Percentiles rank a stretch among this genome's conserved stretches.
Evolutionary conservation across 768 basidiomycete genomes (phyloP).

Genomic region (Tulasnella sp.): DNA sequence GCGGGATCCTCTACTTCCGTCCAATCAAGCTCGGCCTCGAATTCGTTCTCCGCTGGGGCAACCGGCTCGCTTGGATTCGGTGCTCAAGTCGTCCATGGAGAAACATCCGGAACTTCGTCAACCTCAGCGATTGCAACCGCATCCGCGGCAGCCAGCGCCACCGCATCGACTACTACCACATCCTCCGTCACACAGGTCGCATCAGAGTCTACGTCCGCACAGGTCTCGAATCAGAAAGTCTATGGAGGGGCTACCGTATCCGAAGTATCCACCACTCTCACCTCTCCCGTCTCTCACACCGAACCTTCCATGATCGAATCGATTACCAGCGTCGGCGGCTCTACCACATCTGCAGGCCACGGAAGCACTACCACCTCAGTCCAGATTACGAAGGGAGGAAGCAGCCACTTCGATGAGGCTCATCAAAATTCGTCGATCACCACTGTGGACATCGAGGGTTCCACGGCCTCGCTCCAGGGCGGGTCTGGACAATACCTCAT

Average conservation of each 20-base stretch:
- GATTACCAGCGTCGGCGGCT: background rate
- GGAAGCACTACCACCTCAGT: background rate
- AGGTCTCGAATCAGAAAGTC: background rate
- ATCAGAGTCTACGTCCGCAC: background rate
- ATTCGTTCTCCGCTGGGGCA: background rate
- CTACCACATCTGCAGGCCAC: background rate
- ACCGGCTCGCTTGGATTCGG: background rate
- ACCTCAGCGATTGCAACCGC: background rate
- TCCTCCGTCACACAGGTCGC: background rate
- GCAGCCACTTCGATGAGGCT: background rate
- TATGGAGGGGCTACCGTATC: background rate
- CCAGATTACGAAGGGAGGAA: background rate
- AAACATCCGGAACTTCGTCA: no score
- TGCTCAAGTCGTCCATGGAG: background rate
- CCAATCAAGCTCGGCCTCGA: background rate
- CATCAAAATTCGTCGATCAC: no score
- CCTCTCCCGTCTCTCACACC: background rate
- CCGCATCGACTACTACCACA: background rate
- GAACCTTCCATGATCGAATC: background rate
- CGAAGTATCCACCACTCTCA: background rate
- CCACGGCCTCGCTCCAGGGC: no score
- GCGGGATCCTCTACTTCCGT: background rate
- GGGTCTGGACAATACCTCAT: no score
- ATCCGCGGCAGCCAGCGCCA: background rate
- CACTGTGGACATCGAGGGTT: no score